Base-by-base conservation (phyloP, 2,329 filamentous ascomycete genomes). In the Penicillium concentricum region DNA sequence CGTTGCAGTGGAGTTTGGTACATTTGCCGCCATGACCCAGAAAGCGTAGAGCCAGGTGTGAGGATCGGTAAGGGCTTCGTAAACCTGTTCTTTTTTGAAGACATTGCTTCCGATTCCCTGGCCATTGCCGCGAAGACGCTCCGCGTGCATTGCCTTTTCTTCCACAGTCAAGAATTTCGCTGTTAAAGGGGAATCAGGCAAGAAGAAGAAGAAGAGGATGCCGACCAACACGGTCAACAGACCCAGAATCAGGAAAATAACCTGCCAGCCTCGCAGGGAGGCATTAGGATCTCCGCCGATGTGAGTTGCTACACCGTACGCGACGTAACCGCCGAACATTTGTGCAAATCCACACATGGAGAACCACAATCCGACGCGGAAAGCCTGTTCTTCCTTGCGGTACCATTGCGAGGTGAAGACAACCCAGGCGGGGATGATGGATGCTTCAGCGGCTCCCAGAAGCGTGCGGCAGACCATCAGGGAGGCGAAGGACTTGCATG, bases 401-500 rank as follows among this genome's bases (percentile, higher is more conserved):
- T 65, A 65, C 63, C 72, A 75, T 65, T 71, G 74, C 9, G 62
- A 66, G 18, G 61, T 62, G 38, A 65, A 71, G 18, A 76, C 66
- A 4, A 76, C 64, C 58, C 62, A 65, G 9, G 56, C 62, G 5
- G 63, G 63, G 1, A 74, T 63, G 52, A 72, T 68, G 0, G 70
- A 66, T 0, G 81, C 80, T 66, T 84, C 82, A 1, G 77, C 76
- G n/a, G 79, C 72, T 8, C 81, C 82, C 5, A 82, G 76, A 18
- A 84, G 72, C 30, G 80, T 79, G 12, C 82, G 77, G 35, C 82
- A 75, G 9, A 75, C 74, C 28, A 79, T 79, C 22, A 84, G 73
- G 12, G 77, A 75, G 1, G 72, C 73, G 55, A 83, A 84, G 52
- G 79, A 80, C 39, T 73, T 75, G 60, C 77, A 79, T 3, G 57